phyloP scores from a whole-genome alignment of 495 filamentous ascomycete species.

The Aspergillus taichungensis region DNA sequence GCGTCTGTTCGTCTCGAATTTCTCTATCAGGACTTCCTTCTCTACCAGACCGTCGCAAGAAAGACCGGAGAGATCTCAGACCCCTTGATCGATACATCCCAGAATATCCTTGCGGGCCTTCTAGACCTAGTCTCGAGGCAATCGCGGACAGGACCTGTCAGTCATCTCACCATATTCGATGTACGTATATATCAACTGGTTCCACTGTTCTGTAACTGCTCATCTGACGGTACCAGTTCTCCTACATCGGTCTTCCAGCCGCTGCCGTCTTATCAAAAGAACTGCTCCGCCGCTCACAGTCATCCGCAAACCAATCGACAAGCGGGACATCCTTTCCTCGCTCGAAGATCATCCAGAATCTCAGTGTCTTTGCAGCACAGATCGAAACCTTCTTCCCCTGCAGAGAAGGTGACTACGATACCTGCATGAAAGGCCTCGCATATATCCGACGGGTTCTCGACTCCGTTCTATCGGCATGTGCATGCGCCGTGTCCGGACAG shows the following conservation, averaged over 20 bases:
- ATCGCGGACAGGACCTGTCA: not conserved
- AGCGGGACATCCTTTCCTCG: constrained; percentile 25
- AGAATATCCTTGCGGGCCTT: too few species aligned
- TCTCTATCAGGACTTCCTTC: constrained; percentile 44
- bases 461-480: constrained; percentile 12
- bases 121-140: not conserved
- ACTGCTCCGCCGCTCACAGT: constrained; percentile 26
- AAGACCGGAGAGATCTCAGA: not conserved
- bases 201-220: not conserved
- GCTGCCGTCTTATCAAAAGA: constrained; percentile 50
- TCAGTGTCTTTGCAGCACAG: constrained; percentile 40
- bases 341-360: constrained; percentile 51
- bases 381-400: constrained; percentile 13
- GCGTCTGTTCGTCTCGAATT: constrained; percentile 30
- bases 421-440: constrained; percentile 11
- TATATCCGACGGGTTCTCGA: constrained; percentile 20
- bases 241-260: constrained; percentile 39
- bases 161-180: not conserved
- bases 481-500: not conserved
- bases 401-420: constrained; percentile 15
- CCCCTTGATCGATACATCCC: not conserved
- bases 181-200: not conserved
- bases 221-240: constrained; percentile 14
- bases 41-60: constrained; percentile 39
- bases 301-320: not conserved